phyloP scores from a whole-genome alignment of 208 protist species.

The Trypanosomatidae sp. region DNA sequence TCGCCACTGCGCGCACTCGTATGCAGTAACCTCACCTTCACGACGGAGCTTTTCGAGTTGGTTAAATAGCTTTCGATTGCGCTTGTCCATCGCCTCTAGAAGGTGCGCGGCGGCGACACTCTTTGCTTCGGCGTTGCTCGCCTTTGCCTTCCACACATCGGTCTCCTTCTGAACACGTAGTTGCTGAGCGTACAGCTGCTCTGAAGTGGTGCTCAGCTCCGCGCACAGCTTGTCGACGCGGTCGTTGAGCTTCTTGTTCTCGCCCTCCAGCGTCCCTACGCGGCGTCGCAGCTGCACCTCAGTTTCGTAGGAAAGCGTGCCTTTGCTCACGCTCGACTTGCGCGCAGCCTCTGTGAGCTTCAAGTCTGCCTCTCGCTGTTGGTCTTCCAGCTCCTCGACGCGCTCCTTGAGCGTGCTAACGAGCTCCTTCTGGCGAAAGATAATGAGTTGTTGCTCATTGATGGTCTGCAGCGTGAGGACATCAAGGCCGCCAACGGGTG shows the following conservation, averaged over 20 bases:
- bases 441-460: constrained; percentile 71
- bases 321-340: neutral
- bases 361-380: constrained; percentile 5
- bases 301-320: neutral
- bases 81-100: constrained; percentile 11
- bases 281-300: constrained; percentile 14
- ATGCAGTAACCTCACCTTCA: constrained; percentile 21
- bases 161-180: neutral
- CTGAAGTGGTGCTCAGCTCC: neutral
- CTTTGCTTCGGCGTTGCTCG: constrained; percentile 1
- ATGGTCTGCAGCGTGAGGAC: constrained; percentile 61
- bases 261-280: constrained; percentile 2
- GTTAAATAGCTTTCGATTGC: constrained; percentile 25
- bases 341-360: neutral
- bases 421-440: constrained; percentile 59
- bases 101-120: constrained; percentile 1
- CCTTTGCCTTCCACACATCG: neutral
- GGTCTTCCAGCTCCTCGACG: constrained; percentile 31
- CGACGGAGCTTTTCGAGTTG: constrained; percentile 25
- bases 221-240: constrained; percentile 5
- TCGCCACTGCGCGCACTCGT: constrained; percentile 43
- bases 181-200: neutral
- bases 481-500: neutral
- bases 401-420: constrained; percentile 44
- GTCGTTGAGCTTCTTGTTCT: constrained; percentile 8